Base-by-base conservation (phyloP, 2,329 filamentous ascomycete genomes). In the Coniochaeta hoffmannii region DNA sequence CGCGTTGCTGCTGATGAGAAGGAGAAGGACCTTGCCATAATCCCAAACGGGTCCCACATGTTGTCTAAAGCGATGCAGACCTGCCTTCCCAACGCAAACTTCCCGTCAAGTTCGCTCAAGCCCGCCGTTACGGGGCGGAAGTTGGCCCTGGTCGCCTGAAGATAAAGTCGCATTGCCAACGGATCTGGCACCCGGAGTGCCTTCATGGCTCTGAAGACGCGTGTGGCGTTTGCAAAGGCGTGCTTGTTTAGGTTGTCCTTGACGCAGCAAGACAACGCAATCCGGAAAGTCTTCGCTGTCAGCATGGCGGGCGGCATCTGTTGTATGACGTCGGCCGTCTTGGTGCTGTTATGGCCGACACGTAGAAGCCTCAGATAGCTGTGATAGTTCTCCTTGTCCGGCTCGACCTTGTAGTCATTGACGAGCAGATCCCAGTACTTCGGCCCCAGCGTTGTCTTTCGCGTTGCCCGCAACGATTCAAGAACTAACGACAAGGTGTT, bases 351-450 rank as follows among this genome's bases (percentile, higher is more conserved):
- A 57, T 87, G 86, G 41, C 81, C 83, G 32, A 79, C 68, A 53
- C 84, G 82, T 34, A 94, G 78, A 41, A 89, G 69, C 54, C 82
- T 80, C 15, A 97, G 76, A 63, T 90, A 85, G 60, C 77, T 75
- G 60, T 84, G 76, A 71, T 86, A 88, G 66, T 90, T 91, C 59
- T 85, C 78, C 9, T 74, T 64, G 66, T 97, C 92, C 0, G 93
- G 91, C 2, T 74, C 66, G 57, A 97, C 71, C n/a, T 72, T 71
- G 66, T 83, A 78, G 12, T 76, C 70, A 1, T 75, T 68, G 7
- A 86, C 88, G 56, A 97, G 73, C 6, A 86, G 66, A 17, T 86
- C 75, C 92, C 92, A 97, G 70, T 97, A 97, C 31, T 78, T 78
- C 53, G 80, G 71, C n/a, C 84, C 88, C n/a, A 81, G 71, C 14